Conservation (phyloP, 441 rosid genomes). For the Erysimum pusillum region DNA sequence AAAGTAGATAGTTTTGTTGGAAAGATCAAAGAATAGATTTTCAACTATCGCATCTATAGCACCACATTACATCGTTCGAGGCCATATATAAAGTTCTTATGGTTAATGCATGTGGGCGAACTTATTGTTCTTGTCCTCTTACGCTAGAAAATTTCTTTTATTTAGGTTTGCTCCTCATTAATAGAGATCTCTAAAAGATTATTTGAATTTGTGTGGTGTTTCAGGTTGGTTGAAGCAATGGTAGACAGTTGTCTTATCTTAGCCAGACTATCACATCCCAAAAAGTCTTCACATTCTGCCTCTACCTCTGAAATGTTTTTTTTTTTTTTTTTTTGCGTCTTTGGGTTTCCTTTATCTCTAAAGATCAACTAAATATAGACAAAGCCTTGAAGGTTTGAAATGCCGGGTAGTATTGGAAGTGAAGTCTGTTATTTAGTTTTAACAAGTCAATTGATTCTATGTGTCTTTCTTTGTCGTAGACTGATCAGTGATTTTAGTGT, state of each 20-base stretch:
- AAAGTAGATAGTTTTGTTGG: background rate
- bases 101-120: background rate
- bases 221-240: slow-evolving; percentile 45
- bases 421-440: slow-evolving; percentile 30
- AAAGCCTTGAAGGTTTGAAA: slow-evolving; percentile 36
- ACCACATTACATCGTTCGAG: background rate
- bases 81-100: background rate
- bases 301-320: slow-evolving; percentile 20
- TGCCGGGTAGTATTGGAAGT: slow-evolving; percentile 25
- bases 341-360: slow-evolving; percentile 20
- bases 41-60: background rate
- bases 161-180: background rate
- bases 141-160: background rate
- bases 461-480: slow-evolving; percentile 28
- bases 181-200: background rate
- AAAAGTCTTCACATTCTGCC: slow-evolving; percentile 25
- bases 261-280: slow-evolving; percentile 14
- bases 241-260: slow-evolving; percentile 31
- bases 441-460: slow-evolving; percentile 36
- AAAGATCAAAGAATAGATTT: slow-evolving; percentile 20
- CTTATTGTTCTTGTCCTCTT: background rate
- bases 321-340: slow-evolving; percentile 16
- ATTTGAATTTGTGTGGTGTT: slow-evolving; percentile 20
- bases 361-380: slow-evolving; percentile 35
- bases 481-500: slow-evolving; percentile 37